Conservation (phyloP, 768 basidiomycete species). For the Suillus alpinus region DNA sequence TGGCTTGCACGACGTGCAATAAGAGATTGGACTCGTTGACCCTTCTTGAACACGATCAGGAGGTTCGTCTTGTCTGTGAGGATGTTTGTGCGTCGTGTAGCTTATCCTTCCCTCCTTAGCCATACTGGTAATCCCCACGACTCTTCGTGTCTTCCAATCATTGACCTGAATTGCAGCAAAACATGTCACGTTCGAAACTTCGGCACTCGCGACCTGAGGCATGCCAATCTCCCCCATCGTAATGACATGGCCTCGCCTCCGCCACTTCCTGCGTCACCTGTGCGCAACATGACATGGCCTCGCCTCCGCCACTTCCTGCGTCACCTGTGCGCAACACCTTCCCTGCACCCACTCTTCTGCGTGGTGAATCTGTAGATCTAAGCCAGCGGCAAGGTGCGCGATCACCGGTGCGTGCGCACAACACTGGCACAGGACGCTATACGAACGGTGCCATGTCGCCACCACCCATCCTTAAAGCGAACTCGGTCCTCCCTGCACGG, state of each 20-base stretch:
- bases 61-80: constrained; percentile 47
- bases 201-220: constrained; percentile 70
- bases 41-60: constrained; percentile 79
- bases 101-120: constrained; percentile 23
- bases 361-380: constrained; percentile 25
- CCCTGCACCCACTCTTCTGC: constrained; percentile 26
- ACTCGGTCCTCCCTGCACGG: constrained; percentile 39
- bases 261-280: constrained; percentile 31
- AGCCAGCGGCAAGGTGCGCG: constrained; percentile 23
- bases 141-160: background rate
- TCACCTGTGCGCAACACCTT: constrained; percentile 28
- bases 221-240: constrained; percentile 62
- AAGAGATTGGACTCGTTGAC: constrained; percentile 76
- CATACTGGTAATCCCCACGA: constrained; percentile 39
- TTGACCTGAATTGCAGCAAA: constrained; percentile 52
- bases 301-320: constrained; percentile 29
- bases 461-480: constrained; percentile 38
- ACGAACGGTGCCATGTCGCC: constrained; percentile 13
- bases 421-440: constrained; percentile 20
- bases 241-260: constrained; percentile 34
- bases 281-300: constrained; percentile 34
- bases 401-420: constrained; percentile 25
- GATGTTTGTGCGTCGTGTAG: constrained; percentile 1
- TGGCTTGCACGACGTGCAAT: constrained; percentile 72
- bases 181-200: constrained; percentile 78